These are phyloP conservation scores for Arabis alpina DNA, from an alignment of 345 rosid genomes.

Conservation along the genomic window DNA sequence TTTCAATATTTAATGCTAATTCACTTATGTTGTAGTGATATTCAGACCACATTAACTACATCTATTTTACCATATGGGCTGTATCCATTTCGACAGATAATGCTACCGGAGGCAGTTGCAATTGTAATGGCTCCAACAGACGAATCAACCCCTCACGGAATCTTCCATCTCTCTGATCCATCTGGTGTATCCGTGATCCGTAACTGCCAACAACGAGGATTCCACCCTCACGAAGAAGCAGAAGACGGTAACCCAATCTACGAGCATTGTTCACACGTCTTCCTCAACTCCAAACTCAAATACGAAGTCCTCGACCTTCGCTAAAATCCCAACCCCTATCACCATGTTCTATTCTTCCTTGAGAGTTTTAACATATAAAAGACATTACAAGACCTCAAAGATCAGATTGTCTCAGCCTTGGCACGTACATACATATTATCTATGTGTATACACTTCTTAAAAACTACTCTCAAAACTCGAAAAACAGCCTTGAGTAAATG, in stretches of 20 bases:
- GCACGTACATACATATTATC: conserved; percentile 9
- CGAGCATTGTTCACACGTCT: conserved; percentile 95
- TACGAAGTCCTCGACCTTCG: conserved; percentile 92
- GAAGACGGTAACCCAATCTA: conserved; percentile 77
- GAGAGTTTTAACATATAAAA: conserved; percentile 4
- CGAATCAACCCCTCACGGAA: conserved; percentile 83
- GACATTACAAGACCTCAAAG: neutral
- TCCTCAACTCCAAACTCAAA: conserved; percentile 66
- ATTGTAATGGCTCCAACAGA: conserved; percentile 99
- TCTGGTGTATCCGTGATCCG: conserved; percentile 85
- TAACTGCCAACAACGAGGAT: conserved; percentile 92
- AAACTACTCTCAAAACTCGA: neutral
- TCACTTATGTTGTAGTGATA: too few species aligned
- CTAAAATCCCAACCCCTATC: conserved; percentile 38
- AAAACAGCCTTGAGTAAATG: conserved; percentile 12
- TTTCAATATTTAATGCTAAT: too few species aligned
- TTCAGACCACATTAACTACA: neutral
- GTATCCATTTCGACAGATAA: conserved; percentile 52
- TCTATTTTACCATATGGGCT: neutral
- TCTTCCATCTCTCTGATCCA: conserved; percentile 94
- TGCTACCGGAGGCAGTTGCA: conserved; percentile 93
- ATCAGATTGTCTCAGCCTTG: conserved; percentile 3
- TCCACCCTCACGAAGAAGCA: conserved; percentile 97
- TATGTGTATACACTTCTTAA: conserved; percentile 13
- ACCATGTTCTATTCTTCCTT: neutral